A percentile compares a stretch with the other conserved stretches of the same genome.
Evolutionary conservation across 768 basidiomycete genomes (phyloP).

Genomic region (Terana coerulea): DNA sequence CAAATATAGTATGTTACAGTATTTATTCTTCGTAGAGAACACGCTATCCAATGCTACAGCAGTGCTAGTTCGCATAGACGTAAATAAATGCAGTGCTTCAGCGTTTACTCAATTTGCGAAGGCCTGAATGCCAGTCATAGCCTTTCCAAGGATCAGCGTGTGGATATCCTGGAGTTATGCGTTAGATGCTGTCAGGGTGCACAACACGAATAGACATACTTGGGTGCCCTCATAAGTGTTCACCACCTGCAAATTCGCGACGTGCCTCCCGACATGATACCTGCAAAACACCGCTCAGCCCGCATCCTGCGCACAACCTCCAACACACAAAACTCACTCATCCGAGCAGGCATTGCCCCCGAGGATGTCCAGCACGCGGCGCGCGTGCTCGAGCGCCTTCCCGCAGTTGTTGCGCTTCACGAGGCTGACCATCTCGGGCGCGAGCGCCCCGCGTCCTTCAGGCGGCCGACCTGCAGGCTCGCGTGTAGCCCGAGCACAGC

Average conservation of each 20-base stretch:
- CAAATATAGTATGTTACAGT: too few relatives aligned
- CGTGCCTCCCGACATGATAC: constrained; percentile 93
- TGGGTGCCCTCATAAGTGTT: constrained; percentile 91
- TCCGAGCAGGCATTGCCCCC: constrained; percentile 94
- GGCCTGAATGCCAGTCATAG: constrained; percentile 85
- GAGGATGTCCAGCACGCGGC: constrained; percentile 82
- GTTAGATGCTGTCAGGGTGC: neutral
- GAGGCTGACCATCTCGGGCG: constrained; percentile 93
- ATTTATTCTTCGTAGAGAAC: too few relatives aligned
- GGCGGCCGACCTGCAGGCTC: constrained; percentile 70
- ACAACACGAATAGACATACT: constrained; percentile 31
- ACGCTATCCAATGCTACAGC: too few relatives aligned
- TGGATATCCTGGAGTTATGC: constrained; percentile 66
- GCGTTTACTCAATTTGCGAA: constrained; percentile 43
- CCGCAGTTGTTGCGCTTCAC: constrained; percentile 96
- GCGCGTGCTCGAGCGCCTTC: constrained; percentile 81
- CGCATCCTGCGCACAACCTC: neutral
- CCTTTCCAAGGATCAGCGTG: constrained; percentile 89
- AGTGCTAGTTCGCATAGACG: too few relatives aligned
- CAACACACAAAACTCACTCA: constrained; percentile 56
- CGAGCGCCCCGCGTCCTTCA: constrained; percentile 74
- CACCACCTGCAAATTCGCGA: constrained; percentile 91
- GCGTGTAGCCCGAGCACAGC: constrained; percentile 73
- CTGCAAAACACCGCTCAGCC: constrained; percentile 32
- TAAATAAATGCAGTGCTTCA: too few relatives aligned